phyloP scores from a whole-genome alignment of 202 grass and related monocot species.

The Saccharum hybrid region DNA sequence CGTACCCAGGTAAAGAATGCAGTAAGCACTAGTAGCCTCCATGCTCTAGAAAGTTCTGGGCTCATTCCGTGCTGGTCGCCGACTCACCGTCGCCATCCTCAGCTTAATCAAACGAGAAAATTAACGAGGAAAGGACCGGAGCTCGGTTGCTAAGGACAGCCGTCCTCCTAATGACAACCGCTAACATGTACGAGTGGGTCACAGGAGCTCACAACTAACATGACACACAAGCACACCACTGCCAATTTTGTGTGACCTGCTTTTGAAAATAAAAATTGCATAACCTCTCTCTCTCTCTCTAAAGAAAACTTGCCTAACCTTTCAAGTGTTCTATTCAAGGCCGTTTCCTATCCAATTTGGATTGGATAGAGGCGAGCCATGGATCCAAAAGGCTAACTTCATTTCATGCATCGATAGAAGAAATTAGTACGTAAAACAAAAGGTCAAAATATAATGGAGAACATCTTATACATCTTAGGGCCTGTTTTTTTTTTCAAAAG shows the following conservation, averaged over 20 bases:
- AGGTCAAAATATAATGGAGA: too few relatives aligned
- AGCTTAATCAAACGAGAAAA: not conserved
- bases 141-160: not conserved
- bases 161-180: not conserved
- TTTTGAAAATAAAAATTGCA: not conserved
- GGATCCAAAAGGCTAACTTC: too few relatives aligned
- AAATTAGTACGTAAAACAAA: too few relatives aligned
- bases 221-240: not conserved
- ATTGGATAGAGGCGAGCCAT: too few relatives aligned
- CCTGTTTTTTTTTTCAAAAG: too few relatives aligned
- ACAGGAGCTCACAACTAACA: not conserved
- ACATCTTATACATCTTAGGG: not conserved
- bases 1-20: not conserved
- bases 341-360: not conserved
- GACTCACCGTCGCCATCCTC: not conserved
- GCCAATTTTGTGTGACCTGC: too few relatives aligned
- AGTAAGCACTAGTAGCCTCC: not conserved
- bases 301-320: not conserved
- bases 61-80: not conserved
- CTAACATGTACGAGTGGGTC: not conserved
- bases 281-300: not conserved
- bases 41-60: conserved; percentile 30
- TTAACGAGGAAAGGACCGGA: not conserved
- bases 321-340: not conserved
- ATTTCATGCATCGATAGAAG: not conserved